phyloP scores from a whole-genome alignment of 106 monocot genomes.

The Allium cepa region DNA sequence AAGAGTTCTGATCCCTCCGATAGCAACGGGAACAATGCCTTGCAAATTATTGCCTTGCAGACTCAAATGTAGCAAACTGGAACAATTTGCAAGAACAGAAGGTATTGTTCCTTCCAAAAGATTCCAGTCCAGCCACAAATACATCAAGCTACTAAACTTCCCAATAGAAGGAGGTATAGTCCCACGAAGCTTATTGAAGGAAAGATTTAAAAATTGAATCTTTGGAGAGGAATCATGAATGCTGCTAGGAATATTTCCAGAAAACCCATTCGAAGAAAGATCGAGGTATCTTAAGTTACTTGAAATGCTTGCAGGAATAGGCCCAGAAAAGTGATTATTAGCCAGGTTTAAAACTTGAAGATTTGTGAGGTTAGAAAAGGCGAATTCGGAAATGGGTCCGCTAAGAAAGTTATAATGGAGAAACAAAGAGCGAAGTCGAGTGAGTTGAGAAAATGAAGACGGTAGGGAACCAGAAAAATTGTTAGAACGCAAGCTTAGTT shows the following conservation, averaged over 20 bases:
- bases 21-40: constrained; percentile 15
- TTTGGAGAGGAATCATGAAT: constrained; percentile 4
- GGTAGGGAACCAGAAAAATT: constrained; percentile 43
- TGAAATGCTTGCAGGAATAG: constrained; percentile 30
- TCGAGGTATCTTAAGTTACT: constrained; percentile 41
- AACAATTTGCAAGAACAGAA: constrained; percentile 18
- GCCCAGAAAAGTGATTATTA: constrained; percentile 42
- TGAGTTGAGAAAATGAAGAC: constrained; percentile 28
- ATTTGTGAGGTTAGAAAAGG: constrained; percentile 24
- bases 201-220: constrained; percentile 17
- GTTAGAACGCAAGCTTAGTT: constrained; percentile 64
- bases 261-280: constrained; percentile 60
- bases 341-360: constrained; percentile 41
- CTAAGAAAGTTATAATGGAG: constrained; percentile 60
- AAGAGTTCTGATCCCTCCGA: constrained; percentile 14
- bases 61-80: constrained; percentile 17
- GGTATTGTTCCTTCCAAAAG: constrained; percentile 22
- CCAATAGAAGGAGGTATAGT: constrained; percentile 15
- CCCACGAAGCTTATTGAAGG: constrained; percentile 20
- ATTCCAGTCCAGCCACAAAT: constrained; percentile 25
- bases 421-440: constrained; percentile 47
- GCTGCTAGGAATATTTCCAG: constrained; percentile 28
- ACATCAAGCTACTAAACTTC: constrained; percentile 1
- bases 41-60: constrained; percentile 12
- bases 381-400: constrained; percentile 32